Conservation (phyloP, 176 grass and related monocot species). For the Cenchrus purpureus region DNA sequence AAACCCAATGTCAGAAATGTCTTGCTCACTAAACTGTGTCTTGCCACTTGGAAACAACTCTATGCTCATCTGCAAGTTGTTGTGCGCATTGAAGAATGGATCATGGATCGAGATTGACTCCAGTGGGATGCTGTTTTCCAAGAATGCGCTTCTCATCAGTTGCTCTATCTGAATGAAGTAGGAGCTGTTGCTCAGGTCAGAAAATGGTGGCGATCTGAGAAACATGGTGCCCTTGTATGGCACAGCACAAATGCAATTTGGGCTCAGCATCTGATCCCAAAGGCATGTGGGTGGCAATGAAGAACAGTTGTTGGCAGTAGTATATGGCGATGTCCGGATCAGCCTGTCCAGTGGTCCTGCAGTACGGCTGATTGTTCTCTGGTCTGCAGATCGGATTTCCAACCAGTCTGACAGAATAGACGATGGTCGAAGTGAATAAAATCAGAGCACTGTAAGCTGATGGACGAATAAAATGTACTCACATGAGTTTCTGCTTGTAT, state of each 20-base stretch:
- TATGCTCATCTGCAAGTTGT: constrained; percentile 58
- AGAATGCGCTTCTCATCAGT: constrained; percentile 5
- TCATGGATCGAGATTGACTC: constrained; percentile 58
- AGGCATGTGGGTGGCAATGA: constrained; percentile 40
- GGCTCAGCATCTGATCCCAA: constrained; percentile 53
- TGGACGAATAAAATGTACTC: not conserved
- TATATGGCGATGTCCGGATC: constrained; percentile 34
- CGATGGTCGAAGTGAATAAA: not conserved
- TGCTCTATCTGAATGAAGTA: constrained; percentile 52
- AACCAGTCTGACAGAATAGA: constrained; percentile 55
- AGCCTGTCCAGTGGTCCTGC: constrained; percentile 28
- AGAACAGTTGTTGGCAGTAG: constrained; percentile 47
- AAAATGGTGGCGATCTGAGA: constrained; percentile 77
- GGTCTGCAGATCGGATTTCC: constrained; percentile 67
- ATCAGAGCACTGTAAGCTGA: not conserved
- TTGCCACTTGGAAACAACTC: constrained; percentile 62
- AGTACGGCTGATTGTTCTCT: constrained; percentile 37
- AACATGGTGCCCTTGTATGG: constrained; percentile 68
- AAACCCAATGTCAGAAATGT: not conserved
- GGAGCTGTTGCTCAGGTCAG: constrained; percentile 60
- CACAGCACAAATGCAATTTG: constrained; percentile 61
- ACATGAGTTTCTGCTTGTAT: constrained; percentile 51
- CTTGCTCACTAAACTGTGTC: constrained; percentile 45
- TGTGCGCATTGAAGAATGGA: constrained; percentile 43
- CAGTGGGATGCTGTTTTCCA: constrained; percentile 15